Evolutionary conservation across 208 protist species (phyloP), one percentile per base, ranked within the genome.

Genomic region (Eutreptiella sp.): DNA sequence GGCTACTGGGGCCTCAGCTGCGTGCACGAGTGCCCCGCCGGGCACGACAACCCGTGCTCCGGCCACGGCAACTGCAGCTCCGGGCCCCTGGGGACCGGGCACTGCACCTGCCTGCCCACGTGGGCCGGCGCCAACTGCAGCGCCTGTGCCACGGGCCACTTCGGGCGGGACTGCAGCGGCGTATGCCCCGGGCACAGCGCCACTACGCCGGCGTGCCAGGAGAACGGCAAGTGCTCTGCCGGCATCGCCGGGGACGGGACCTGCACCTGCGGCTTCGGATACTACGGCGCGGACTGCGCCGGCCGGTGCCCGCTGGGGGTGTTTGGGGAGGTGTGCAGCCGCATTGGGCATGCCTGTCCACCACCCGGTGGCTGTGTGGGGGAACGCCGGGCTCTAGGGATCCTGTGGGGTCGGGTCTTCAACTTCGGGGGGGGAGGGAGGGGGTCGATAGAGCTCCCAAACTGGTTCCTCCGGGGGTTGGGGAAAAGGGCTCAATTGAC

Each of bases 191-290:
- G 7, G 16, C 11, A n/a, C 7, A 64, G 11, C 43, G 16, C 19
- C 43, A 27, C 43, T 48, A 21, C 16, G 19, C 7, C 5, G 7
- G 46, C 42, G 7, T 64, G 58, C 53, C 35, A 21, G 27, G 42
- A 62, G 9, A 46, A 50, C 4, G 58, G 58, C 16, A 62, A 7
- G 11, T 64, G 58, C 23, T 54, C 29, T 27, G 58, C 59, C 9
- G 58, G 58, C 19, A 43, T 58, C 21, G 11, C 24, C 58, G 58
- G 29, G 0, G 64, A 75, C 26, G 77, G 66, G 0, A 33, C 31
- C 2, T 83, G 74, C 31, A 33, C 7, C 2, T 83, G 70, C 39
- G 36, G 39, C 21, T 62, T 66, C 0, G 50, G 48, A 9, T 64
- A 32, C 29, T 64, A 64, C 46, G 50, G 50, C 24, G 28, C 29